These are phyloP conservation scores for Aspergillus fructus DNA, from an alignment of 2,329 filamentous ascomycete genomes.

Conservation along the genomic window DNA sequence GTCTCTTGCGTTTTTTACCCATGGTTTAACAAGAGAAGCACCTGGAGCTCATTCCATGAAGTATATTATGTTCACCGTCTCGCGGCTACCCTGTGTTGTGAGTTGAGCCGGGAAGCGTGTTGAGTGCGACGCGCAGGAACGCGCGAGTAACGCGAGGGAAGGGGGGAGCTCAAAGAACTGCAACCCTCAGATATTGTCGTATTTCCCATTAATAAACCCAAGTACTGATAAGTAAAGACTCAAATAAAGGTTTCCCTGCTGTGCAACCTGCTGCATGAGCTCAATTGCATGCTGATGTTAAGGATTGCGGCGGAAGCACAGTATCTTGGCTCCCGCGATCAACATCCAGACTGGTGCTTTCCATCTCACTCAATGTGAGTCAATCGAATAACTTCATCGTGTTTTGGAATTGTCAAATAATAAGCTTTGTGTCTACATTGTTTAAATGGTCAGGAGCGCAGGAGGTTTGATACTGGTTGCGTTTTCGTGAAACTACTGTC, in stretches of 20 bases:
- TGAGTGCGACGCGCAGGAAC: neutral
- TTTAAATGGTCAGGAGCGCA: neutral
- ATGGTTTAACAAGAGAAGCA: neutral
- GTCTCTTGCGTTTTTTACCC: slow-evolving; percentile 43
- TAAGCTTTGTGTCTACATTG: neutral
- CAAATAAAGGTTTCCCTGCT: neutral
- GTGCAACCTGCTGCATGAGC: neutral
- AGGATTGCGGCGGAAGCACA: neutral
- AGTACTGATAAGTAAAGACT: neutral
- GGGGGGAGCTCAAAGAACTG: neutral
- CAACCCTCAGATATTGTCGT: neutral
- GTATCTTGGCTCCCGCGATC: neutral
- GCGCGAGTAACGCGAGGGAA: neutral
- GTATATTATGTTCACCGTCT: neutral
- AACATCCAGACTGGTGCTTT: neutral
- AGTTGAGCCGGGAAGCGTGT: neutral
- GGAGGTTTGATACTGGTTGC: neutral
- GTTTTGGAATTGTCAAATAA: too few relatives aligned
- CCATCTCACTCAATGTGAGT: too few relatives aligned
- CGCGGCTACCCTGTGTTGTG: neutral
- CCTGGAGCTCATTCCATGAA: neutral
- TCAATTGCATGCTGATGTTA: neutral
- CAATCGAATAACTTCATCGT: too few relatives aligned
- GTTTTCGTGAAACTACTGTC: too few relatives aligned
- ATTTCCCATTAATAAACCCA: neutral